Evolutionary conservation across 345 rosid genomes (phyloP), one percentile per base, ranked within the genome.

Genomic region (Heritiera fomes): DNA sequence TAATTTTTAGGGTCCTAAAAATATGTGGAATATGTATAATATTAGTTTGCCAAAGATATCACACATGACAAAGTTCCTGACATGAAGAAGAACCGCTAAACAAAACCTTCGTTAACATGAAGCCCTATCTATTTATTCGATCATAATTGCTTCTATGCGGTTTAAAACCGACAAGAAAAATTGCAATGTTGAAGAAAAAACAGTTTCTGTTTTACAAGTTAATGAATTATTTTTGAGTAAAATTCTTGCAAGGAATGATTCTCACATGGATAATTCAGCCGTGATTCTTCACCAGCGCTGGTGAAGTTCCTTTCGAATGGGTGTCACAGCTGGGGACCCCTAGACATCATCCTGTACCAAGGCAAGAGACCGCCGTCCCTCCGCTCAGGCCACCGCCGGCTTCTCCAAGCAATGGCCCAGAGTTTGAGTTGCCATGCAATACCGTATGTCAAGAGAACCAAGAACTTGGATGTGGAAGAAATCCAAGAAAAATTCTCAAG

Each of bases 401-500:
- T 17, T 8, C 23, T 13, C 14, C 68, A 63, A 1, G 23, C 59
- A 28, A 13, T 8, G 7, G 58, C 74, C 58, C 49, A 70, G 40
- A 49, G 41, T 12, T 46, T 46, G 55, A 70, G 28, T 7, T 3
- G 58, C 41, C 17, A 28, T 28, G 40, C 55, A 41, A 47, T 10
- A 53, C 10, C 18, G 9, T 45, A 61, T 30, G 43, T 30, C 59
- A 28, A 71, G 41, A 28, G 59, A 71, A 49, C 30, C 23, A 30
- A 71, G 43, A 49, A 14, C 59, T 49, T 13, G 59, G 5, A 8
- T 49, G 13, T 7, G 75, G 75, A 71, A 71, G 75, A 71, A 71
- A 71, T 50, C 23, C 59, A 71, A 71, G 41, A 71, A 15, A 28
- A 14, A 0, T 7, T 49, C 1, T 28, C 20, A 30, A 71, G 59